These are phyloP conservation scores for Westerdykella ornata DNA, from an alignment of 2,329 filamentous ascomycete genomes.

Conservation along the genomic window DNA sequence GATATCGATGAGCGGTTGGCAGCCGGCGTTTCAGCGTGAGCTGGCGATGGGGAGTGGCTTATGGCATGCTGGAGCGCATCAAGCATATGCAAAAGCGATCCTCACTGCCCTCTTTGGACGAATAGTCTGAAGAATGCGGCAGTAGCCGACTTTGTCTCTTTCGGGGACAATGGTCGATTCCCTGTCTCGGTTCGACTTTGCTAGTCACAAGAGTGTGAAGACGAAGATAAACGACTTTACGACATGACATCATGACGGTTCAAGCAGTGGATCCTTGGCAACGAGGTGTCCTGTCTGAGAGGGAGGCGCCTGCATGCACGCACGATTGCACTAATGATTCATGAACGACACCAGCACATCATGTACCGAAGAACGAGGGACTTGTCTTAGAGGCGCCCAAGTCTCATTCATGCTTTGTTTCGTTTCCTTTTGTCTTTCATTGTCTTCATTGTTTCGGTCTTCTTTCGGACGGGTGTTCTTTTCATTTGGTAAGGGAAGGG, in stretches of 20 bases:
- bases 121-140: not conserved
- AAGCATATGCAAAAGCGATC: not conserved
- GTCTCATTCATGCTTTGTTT: not conserved
- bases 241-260: slow-evolving; percentile 18
- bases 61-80: not conserved
- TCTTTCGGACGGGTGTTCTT: slow-evolving; percentile 1
- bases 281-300: not conserved
- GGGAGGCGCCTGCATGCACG: not conserved
- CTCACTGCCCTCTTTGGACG: not conserved
- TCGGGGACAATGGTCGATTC: not conserved
- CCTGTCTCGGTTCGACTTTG: not conserved
- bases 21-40: too few species aligned
- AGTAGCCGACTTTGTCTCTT: not conserved
- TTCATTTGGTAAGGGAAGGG: not conserved
- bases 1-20: slow-evolving; percentile 33
- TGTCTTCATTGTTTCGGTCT: slow-evolving; percentile 1
- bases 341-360: slow-evolving; percentile 29
- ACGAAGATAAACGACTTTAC: slow-evolving; percentile 27
- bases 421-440: slow-evolving; percentile 8
- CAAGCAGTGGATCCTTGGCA: slow-evolving; percentile 1
- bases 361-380: slow-evolving; percentile 15
- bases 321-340: slow-evolving; percentile 21
- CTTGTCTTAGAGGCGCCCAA: slow-evolving; percentile 3
- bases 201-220: slow-evolving; percentile 18
- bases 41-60: too few species aligned